Base-by-base conservation (phyloP, 2,329 filamentous ascomycete species). In the Calonectria pseudoturangicola region DNA sequence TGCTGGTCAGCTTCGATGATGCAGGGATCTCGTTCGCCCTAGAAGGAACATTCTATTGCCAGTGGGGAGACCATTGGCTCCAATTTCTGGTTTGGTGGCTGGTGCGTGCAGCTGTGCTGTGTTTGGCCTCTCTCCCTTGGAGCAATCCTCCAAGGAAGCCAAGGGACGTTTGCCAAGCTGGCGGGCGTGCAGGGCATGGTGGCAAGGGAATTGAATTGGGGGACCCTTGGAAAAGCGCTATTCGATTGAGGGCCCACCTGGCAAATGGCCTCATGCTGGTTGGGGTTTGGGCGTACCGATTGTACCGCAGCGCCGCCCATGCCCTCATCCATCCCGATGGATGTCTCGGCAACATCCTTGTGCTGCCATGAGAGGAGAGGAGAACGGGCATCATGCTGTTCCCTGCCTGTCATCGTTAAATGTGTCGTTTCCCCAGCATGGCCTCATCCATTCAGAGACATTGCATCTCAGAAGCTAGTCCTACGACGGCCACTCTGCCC, bases 231-330 rank as follows among this genome's bases (percentile, higher is more conserved):
- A 18, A 9, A 18, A 9, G 33, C 54, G 36, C 54, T 58, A 60
- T 41, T 41, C 21, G 54, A 41, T 60, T 41, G 16, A 39, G 54
- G 51, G 54, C 54, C 54, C 54, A 41, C 54, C 21, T 4, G 27
- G 10, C 8, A 60, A 41, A 60, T 60, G 54, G 54, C 33, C 54
- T 60, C 33, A 60, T 41, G 54, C 54, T 60, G 54, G 54, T 10
- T 33, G 33, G 51, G 18, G 51, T 6, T 15, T 25, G 30, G 30
- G 16, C 51, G 51, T 27, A 16, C n/a, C 33, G 54, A 60, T 36
- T 16, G 54, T 33, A 27, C 21, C 33, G 33, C 33, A 25, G 21
- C 33, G 30, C n/a, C 36, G n/a, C 16, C 13, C 21, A 41, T 60
- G 33, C 33, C 54, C 21, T 28, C 2, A 39, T 15, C 50, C 28